A percentile compares a stretch with the other conserved stretches of the same genome.
phyloP scores from a whole-genome alignment of 1,284 basidiomycete species.

The Irpex sp. region DNA sequence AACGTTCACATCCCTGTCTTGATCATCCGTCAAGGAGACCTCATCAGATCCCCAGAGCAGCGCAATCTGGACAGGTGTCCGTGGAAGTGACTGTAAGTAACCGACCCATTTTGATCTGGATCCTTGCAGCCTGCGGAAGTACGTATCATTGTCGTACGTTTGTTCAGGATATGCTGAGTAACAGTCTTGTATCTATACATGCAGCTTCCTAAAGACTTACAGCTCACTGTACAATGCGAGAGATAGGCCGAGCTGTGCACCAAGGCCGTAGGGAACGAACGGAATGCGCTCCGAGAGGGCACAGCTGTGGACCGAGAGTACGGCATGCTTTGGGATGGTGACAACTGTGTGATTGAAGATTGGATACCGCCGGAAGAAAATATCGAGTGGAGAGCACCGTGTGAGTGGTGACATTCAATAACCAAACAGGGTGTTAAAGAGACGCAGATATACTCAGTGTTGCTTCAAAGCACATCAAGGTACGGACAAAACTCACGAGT shows the following conservation, averaged over 20 bases:
- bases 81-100: constrained; percentile 66
- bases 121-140: constrained; percentile 34
- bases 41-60: constrained; percentile 53
- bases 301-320: constrained; percentile 62
- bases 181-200: too few species aligned
- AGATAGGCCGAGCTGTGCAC: constrained; percentile 56
- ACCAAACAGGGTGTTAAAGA: not conserved
- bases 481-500: constrained; percentile 13
- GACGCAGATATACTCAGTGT: not conserved
- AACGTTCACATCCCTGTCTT: constrained; percentile 16
- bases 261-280: constrained; percentile 47
- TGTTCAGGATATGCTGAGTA: not conserved
- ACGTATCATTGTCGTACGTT: constrained; percentile 15
- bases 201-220: constrained; percentile 35
- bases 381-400: not conserved
- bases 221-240: constrained; percentile 61
- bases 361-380: not conserved
- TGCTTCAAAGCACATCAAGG: not conserved
- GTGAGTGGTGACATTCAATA: not conserved
- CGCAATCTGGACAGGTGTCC: constrained; percentile 50
- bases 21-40: constrained; percentile 13
- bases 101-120: constrained; percentile 56
- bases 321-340: constrained; percentile 56
- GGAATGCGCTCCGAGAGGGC: constrained; percentile 34
- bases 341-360: constrained; percentile 46